phyloP scores from a whole-genome alignment of 192 early-diverging fungal species.

The Coemansia erecta region DNA sequence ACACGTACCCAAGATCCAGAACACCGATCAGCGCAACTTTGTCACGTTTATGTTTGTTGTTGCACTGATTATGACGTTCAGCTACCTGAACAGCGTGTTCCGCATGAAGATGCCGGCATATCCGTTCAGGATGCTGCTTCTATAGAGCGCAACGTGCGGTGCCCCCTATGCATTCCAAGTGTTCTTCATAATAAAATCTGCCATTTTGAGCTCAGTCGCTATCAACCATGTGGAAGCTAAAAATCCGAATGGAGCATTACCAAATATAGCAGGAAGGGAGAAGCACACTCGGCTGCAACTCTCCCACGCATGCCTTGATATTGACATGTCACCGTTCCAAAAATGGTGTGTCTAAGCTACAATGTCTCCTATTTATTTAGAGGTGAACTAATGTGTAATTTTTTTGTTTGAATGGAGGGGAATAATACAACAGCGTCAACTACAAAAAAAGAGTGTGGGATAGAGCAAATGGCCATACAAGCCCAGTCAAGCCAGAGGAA shows the following conservation, averaged over 20 bases:
- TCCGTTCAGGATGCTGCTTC: slow-evolving; percentile 45
- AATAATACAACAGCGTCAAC: not conserved
- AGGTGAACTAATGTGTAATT: too few species aligned
- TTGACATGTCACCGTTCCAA: too few species aligned
- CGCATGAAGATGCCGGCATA: slow-evolving; percentile 50
- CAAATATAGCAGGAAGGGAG: not conserved
- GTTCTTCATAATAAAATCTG: not conserved
- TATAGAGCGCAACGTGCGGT: slow-evolving; percentile 4
- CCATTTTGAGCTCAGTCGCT: not conserved
- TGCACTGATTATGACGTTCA: slow-evolving; percentile 37
- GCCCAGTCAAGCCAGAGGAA: slow-evolving; percentile 2
- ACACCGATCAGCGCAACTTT: slow-evolving; percentile 40
- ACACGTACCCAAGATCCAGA: slow-evolving; percentile 40
- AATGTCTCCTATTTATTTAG: too few species aligned
- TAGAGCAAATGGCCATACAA: not conserved
- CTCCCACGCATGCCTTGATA: too few species aligned
- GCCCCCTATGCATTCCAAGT: not conserved
- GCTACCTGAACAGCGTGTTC: slow-evolving; percentile 54
- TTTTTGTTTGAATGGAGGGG: not conserved
- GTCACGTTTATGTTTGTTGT: slow-evolving; percentile 37
- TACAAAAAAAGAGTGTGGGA: not conserved
- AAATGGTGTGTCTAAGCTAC: too few species aligned
- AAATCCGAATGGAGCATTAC: not conserved
- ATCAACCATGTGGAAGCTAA: too few species aligned
- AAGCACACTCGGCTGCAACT: not conserved